These are phyloP conservation scores for Cladosporium sp. DNA, from an alignment of 2,329 filamentous ascomycete genomes.

Conservation along the genomic window DNA sequence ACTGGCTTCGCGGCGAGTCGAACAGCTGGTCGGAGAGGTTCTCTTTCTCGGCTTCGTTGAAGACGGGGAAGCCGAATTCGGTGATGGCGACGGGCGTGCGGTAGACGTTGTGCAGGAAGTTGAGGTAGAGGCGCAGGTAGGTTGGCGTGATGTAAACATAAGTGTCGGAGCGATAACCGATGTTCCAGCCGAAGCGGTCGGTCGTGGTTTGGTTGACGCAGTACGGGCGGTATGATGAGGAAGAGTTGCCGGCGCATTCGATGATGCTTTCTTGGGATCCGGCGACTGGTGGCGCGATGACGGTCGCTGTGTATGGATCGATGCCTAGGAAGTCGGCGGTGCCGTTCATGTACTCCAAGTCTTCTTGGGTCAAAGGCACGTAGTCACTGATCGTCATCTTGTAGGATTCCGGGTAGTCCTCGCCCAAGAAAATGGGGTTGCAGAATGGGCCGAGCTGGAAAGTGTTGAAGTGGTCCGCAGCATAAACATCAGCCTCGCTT, in stretches of 20 bases:
- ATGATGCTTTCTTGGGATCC: conserved; percentile 25
- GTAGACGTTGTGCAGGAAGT: conserved; percentile 62
- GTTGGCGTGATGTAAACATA: conserved; percentile 61
- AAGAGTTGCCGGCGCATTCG: conserved; percentile 37
- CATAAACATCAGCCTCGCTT: conserved; percentile 46
- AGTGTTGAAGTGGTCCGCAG: conserved; percentile 46
- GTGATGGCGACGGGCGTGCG: conserved; percentile 42
- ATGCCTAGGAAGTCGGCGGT: conserved; percentile 25
- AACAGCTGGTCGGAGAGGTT: conserved; percentile 53
- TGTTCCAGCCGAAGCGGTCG: conserved; percentile 35
- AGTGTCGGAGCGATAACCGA: conserved; percentile 52
- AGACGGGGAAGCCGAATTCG: conserved; percentile 44
- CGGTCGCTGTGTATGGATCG: conserved; percentile 24
- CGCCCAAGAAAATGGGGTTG: conserved; percentile 54
- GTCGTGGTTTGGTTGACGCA: conserved; percentile 37
- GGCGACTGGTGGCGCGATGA: conserved; percentile 22
- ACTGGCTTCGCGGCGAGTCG: conserved; percentile 55
- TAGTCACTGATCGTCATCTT: conserved; percentile 48
- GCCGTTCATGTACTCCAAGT: conserved; percentile 42
- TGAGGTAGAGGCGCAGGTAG: conserved; percentile 58
- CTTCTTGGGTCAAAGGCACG: conserved; percentile 47
- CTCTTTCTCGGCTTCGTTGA: conserved; percentile 46
- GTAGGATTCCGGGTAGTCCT: conserved; percentile 53
- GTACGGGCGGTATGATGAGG: conserved; percentile 31
- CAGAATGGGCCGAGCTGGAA: conserved; percentile 51